Evolutionary conservation across 495 filamentous ascomycete genomes (phyloP), one percentile per base, ranked within the genome.

Genomic region (Neurospora hispaniola): DNA sequence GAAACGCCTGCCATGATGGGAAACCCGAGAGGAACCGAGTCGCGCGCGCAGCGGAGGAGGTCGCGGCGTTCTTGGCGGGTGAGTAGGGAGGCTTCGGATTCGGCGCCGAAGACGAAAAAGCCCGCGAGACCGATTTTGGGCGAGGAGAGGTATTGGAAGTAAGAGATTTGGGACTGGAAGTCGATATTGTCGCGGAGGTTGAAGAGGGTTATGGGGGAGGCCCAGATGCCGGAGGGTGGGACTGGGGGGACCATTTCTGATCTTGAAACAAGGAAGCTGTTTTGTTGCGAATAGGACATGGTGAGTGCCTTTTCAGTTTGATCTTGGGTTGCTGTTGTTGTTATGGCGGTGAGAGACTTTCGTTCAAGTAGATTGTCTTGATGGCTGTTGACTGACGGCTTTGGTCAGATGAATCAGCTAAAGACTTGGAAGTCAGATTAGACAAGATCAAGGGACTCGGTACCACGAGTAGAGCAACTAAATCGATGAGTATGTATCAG

Each of bases 61-160:
- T 82, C 78, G 9, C 77, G 76, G 42, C 89, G 86, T 76, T 91
- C 89, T 69, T 89, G 83, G 69, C 88, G 87, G 12, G 88, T 89
- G 44, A 91, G 82, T 0, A 90, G 85, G 79, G 90, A 89, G 7
- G 89, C 86, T 78, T 91, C 89, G 73, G 88, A 88, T 79, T 91
- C 91, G 48, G 89, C 90, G 71, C 89, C 89, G 42, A 90, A 82
- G 76, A 90, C 84, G 5, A 90, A 84, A 4, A 91, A 82, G 2
- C 89, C 89, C 0, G 86, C 80, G 4, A 90, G 85, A 0, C 87
- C 86, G 2, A 85, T 84, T 18, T 75, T 77, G 12, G 86, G 84
- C 5, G 54, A 35, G 48, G 71, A 44, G 8, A 90, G 85, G 74
- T 90, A 88, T 38, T 78, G 43, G 78, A 85, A 89, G 82, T 90